phyloP scores from a whole-genome alignment of 495 filamentous ascomycete species.

The Hypoxylon cercidicola region DNA sequence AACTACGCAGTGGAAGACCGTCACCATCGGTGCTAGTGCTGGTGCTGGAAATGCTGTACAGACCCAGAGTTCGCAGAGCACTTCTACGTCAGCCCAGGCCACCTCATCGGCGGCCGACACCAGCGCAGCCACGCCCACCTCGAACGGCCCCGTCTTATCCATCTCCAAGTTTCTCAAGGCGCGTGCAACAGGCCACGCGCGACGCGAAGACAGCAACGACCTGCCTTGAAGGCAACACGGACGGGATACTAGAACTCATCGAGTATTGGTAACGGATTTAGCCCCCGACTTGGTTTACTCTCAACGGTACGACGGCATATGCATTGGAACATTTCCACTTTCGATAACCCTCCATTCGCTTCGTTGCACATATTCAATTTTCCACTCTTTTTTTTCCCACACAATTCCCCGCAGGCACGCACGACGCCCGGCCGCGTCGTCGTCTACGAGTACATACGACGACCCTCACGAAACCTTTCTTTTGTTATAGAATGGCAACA shows the following conservation, averaged over 20 bases:
- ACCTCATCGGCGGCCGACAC: not conserved
- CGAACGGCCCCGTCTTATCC: slow-evolving; percentile 31
- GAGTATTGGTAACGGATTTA: no score
- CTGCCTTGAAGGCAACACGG: slow-evolving; percentile 1
- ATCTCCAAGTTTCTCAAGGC: slow-evolving; percentile 41
- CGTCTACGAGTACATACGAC: slow-evolving; percentile 3
- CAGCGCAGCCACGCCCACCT: not conserved
- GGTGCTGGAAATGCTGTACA: slow-evolving; percentile 5
- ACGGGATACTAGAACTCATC: not conserved
- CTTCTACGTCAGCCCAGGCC: not conserved
- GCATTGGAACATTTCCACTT: no score
- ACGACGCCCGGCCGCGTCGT: not conserved
- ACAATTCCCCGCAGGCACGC: not conserved
- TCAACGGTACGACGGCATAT: not conserved
- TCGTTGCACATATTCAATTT: slow-evolving; percentile 7
- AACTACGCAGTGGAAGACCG: slow-evolving; percentile 34
- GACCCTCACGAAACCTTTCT: not conserved
- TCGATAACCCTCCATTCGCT: not conserved
- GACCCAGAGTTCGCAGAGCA: not conserved
- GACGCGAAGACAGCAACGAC: slow-evolving; percentile 20
- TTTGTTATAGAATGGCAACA: slow-evolving; percentile 7
- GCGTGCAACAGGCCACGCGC: slow-evolving; percentile 39
- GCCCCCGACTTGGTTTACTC: not conserved
- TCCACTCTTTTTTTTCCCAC: not conserved
- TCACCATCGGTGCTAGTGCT: slow-evolving; percentile 30